A percentile compares a stretch with the other conserved stretches of the same genome.
Evolutionary conservation across 371 early-diverging fungal species (phyloP).

Genomic region (Gilbertella persicaria): DNA sequence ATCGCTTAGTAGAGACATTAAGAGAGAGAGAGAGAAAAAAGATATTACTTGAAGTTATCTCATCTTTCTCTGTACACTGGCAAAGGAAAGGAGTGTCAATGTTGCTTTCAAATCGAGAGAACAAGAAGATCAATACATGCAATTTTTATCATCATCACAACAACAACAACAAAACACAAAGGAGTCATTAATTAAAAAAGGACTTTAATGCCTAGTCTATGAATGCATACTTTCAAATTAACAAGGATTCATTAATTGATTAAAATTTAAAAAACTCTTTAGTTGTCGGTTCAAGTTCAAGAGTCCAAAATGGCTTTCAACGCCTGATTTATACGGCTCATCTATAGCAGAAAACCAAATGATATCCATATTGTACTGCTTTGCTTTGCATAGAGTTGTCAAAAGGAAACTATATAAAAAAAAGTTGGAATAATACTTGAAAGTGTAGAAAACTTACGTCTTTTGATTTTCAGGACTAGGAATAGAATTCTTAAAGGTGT

Average conservation of each 20-base stretch:
- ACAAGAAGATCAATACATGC: too few relatives aligned
- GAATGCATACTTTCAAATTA: too few relatives aligned
- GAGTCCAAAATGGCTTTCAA: constrained; percentile 61
- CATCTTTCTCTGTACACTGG: too few relatives aligned
- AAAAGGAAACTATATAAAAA: constrained; percentile 18
- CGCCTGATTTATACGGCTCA: constrained; percentile 57
- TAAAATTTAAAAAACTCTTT: constrained; percentile 1
- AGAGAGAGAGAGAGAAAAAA: too few relatives aligned
- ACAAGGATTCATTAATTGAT: constrained; percentile 8
- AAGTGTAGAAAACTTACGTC: constrained; percentile 20
- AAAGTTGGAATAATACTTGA: background rate
- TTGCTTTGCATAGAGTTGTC: constrained; percentile 47
- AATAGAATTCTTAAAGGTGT: constrained; percentile 37
- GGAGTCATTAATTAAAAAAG: too few relatives aligned
- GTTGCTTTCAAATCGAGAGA: too few relatives aligned
- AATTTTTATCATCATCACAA: too few relatives aligned
- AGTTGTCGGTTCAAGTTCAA: constrained; percentile 21
- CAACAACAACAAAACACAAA: too few relatives aligned
- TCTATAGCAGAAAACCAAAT: constrained; percentile 65
- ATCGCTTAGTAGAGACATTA: too few relatives aligned
- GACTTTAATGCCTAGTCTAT: too few relatives aligned
- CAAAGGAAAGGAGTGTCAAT: too few relatives aligned
- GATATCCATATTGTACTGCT: constrained; percentile 47
- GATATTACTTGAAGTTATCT: too few relatives aligned
- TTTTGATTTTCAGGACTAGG: constrained; percentile 53